Percentiles rank a stretch among this genome's conserved stretches.
phyloP scores from a whole-genome alignment of 257 asterid species.

The Ilex aquifolium region DNA sequence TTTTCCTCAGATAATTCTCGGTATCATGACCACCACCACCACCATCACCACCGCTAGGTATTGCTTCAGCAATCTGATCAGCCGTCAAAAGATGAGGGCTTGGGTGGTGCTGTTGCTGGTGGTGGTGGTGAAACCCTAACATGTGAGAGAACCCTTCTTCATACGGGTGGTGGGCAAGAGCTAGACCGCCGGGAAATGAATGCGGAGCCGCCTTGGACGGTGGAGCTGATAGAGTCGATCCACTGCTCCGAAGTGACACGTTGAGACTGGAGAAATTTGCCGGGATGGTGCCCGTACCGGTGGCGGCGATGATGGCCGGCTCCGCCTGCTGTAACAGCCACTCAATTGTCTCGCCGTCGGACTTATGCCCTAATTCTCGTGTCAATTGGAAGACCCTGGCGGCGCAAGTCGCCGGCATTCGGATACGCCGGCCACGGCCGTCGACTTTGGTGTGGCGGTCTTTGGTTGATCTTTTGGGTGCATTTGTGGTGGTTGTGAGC shows the following conservation, averaged over 20 bases:
- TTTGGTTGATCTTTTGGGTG: slow-evolving; percentile 47
- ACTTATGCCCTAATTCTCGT: slow-evolving; percentile 60
- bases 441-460: slow-evolving; percentile 91
- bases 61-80: slow-evolving; percentile 31
- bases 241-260: slow-evolving; percentile 63
- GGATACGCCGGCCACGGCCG: slow-evolving; percentile 78
- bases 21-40: slow-evolving; percentile 28
- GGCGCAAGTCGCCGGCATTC: slow-evolving; percentile 86
- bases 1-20: slow-evolving; percentile 53
- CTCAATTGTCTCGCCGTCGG: slow-evolving; percentile 76
- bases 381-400: slow-evolving; percentile 80
- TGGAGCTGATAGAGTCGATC: slow-evolving; percentile 56
- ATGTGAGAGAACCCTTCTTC: slow-evolving; percentile 59
- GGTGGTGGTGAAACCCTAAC: slow-evolving; percentile 56
- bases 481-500: slow-evolving; percentile 4
- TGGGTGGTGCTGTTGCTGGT: no score
- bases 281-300: slow-evolving; percentile 83
- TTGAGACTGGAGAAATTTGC: slow-evolving; percentile 62
- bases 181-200: slow-evolving; percentile 52
- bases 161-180: slow-evolving; percentile 38
- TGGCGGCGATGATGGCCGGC: slow-evolving; percentile 73
- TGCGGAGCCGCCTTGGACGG: slow-evolving; percentile 64
- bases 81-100: slow-evolving; percentile 31
- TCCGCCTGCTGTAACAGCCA: slow-evolving; percentile 82
- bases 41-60: slow-evolving; percentile 28